phyloP scores from a whole-genome alignment of 192 early-diverging fungal genomes.

The Coemansia reversa region DNA sequence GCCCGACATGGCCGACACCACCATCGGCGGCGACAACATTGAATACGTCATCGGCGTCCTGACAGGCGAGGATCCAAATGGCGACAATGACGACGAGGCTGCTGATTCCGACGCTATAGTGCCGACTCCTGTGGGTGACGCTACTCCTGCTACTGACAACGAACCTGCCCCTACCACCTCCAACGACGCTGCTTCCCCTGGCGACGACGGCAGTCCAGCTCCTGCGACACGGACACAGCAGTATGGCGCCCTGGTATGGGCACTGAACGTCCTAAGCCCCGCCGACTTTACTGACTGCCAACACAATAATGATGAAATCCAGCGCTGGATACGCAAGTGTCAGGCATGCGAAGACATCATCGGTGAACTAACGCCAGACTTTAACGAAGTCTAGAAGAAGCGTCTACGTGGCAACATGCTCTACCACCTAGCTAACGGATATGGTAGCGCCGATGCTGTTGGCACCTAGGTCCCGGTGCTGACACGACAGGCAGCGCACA shows the following conservation, averaged over 20 bases:
- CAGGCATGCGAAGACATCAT: no score
- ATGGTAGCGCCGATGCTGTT: background rate
- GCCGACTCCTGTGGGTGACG: background rate
- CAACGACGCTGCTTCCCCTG: background rate
- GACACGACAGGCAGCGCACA: background rate
- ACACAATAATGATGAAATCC: background rate
- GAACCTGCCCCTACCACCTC: no score
- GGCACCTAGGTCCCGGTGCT: conserved; percentile 12
- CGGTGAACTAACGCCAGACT: conserved; percentile 4
- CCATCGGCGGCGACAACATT: conserved; percentile 3
- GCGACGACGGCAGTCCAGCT: background rate
- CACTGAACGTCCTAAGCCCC: background rate
- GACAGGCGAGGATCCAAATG: background rate
- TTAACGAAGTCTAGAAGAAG: background rate
- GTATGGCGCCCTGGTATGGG: background rate
- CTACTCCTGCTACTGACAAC: no score
- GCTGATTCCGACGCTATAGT: background rate
- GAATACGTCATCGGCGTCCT: conserved; percentile 9
- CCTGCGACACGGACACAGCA: background rate
- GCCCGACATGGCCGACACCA: background rate
- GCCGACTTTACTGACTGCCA: conserved; percentile 10
- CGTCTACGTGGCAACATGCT: background rate
- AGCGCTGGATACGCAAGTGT: conserved; percentile 2
- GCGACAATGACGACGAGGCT: background rate
- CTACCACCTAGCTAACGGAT: background rate